Base-by-base conservation (phyloP, 495 filamentous ascomycete genomes). In the Penicillium atrosanguineum region DNA sequence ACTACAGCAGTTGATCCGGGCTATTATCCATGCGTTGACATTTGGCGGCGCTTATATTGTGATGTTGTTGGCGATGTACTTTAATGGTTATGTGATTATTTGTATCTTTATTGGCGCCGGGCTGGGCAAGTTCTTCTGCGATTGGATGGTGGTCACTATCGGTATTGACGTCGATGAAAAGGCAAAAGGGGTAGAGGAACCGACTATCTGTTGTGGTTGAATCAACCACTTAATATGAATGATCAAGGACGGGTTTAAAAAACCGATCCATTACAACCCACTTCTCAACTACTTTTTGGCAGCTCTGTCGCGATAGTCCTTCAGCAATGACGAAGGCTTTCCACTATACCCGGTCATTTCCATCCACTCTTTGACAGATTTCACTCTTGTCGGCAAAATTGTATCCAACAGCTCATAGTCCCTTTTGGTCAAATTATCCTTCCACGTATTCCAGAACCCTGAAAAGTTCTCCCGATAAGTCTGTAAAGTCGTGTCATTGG, bases 11-110 rank as follows among this genome's bases (percentile, higher is more conserved):
- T 69, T 71, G 4, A 64, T 82, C 14, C 76, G 86, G 5, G 77
- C 83, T 0, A 31, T 77, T 6, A 55, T 89, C 21, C 82, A 87
- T 55, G 82, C 81, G 60, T 37, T 81, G 20, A 84, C 85, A 48
- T 86, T 88, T 58, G 81, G 74, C 0, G 74, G 83, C 1, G 84
- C 83, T 5, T 89, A 87, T 60, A 80, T 87, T 59, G 70, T 85
- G 46, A 87, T 87, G 84, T 60, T 88, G 60, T 62, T 78, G 37
- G 77, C 79, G 11, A 82, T 83, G 78, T 83, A 79, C 39, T 84
- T 80, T 64, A 85, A 84, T 46, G 83, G 67, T 2, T 84, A 81
- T 60, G 72, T 85, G 55, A 81, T 86, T 40, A 76, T 85, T 21
- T 78, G 71, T 52, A 85, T 87, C 48, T 71, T 87, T 18, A 71